Evolutionary conservation across 768 basidiomycete species (phyloP).

Genomic region (Calocybe indica): DNA sequence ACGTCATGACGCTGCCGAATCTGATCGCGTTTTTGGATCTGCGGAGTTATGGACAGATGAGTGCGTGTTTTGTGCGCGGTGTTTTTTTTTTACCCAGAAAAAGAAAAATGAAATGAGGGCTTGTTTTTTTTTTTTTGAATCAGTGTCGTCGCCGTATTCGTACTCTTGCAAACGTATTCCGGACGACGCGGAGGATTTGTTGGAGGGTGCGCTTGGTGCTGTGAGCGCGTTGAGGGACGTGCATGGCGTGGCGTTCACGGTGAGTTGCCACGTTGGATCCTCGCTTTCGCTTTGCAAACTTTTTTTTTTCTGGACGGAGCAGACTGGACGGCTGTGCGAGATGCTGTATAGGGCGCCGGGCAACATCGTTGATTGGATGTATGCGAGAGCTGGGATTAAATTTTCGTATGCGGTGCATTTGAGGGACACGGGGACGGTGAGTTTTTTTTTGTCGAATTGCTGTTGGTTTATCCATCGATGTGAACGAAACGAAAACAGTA

Average conservation of each 20-base stretch:
- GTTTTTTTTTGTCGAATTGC: conserved; percentile 5
- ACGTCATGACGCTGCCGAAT: conserved; percentile 44
- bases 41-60: conserved; percentile 79
- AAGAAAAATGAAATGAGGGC: too few relatives aligned
- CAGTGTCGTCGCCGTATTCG: conserved; percentile 78
- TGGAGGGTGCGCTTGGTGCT: conserved; percentile 68
- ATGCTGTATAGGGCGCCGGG: conserved; percentile 29
- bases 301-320: not conserved
- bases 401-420: conserved; percentile 28
- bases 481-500: too few relatives aligned
- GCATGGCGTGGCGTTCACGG: conserved; percentile 54
- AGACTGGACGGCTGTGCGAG: conserved; percentile 22
- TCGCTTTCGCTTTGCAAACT: not conserved
- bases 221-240: conserved; percentile 46
- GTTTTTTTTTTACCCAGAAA: not conserved
- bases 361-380: conserved; percentile 33
- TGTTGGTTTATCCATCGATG: not conserved
- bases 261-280: conserved; percentile 14
- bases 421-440: conserved; percentile 30
- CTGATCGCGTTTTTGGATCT: conserved; percentile 68
- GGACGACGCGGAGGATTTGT: conserved; percentile 68
- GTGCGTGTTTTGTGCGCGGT: conserved; percentile 38
- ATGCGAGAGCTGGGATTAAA: conserved; percentile 22
- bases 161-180: conserved; percentile 59
- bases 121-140: not conserved